Base-by-base conservation (phyloP, 805 yeast genomes). In the Brettanomyces nanus region DNA sequence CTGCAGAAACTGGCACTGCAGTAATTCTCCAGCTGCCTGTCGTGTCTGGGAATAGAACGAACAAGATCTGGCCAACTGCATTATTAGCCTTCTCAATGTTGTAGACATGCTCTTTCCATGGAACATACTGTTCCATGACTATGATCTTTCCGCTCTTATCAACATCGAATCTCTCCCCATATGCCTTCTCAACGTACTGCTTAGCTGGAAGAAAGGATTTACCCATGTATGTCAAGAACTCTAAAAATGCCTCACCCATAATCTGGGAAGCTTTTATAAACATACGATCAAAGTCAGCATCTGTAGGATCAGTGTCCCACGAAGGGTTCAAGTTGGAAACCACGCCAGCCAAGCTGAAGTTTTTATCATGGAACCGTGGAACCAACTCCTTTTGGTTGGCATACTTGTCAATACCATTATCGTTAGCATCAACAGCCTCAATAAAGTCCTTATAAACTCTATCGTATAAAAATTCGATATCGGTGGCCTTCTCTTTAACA, bases 101-200 rank as follows among this genome's bases (percentile, higher is more conserved):
- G 57, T 76, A 85, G 35, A 90, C 66, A 58, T 92, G 97, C 55
- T 86, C 96, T 59, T 87, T 89, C 98, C 98, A 92, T 33, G 95
- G 95, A 37, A 85, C 83, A 56, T 82, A 85, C 44, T 73, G 71
- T n/a, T 73, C 77, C 44, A 92, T 69, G 4, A 84, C 70, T 9
- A 92, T 50, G 31, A 90, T 78, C 45, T 80, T 75, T 29, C 96
- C 96, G 19, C 81, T 70, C 39, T 61, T 44, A 52, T 86, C 85
- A 37, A 74, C 73, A 19, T 75, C 61, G 36, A 62, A 62, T 53
- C 97, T 73, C n/a, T 50, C 47, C 3, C 64, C 65, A 47, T 87
- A 73, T 0, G 95, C 90, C n/a, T 66, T 61, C 45, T 69, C 71
- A 21, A 92, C 97, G 31, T 82, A 65, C 36, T 71, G 66, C 53